Evolutionary conservation across 352 stramenopile species (phyloP).

Genomic region (Phytophthora multivora): DNA sequence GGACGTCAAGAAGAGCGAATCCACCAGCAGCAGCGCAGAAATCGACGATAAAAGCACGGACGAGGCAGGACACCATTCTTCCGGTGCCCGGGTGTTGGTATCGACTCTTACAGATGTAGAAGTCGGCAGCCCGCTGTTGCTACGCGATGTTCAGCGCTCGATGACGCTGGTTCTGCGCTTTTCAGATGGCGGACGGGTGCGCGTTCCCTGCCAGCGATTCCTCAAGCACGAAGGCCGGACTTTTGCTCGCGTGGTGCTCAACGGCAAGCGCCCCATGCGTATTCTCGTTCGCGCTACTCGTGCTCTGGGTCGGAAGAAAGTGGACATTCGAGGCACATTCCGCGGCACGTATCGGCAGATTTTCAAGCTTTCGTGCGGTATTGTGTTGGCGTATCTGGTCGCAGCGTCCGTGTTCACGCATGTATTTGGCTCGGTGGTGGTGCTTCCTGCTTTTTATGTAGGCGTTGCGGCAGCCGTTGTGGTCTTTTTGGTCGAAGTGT

Average conservation of each 20-base stretch:
- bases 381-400: conserved; percentile 59
- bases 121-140: conserved; percentile 43
- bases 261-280: conserved; percentile 54
- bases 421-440: conserved; percentile 52
- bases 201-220: conserved; percentile 56
- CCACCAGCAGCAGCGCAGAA: conserved; percentile 2
- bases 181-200: conserved; percentile 55
- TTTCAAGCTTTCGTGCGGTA: conserved; percentile 60
- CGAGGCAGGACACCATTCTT: conserved; percentile 1
- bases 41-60: conserved; percentile 14
- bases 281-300: conserved; percentile 53
- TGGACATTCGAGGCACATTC: conserved; percentile 54
- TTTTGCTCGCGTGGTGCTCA: conserved; percentile 63
- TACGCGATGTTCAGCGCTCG: conserved; percentile 50
- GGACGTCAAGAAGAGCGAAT: conserved; percentile 17
- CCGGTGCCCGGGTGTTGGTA: conserved; percentile 19
- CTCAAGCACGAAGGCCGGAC: conserved; percentile 42
- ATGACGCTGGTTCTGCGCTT: conserved; percentile 62
- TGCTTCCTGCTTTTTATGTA: conserved; percentile 61
- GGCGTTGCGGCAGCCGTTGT: conserved; percentile 41
- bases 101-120: conserved; percentile 32
- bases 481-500: conserved; percentile 67
- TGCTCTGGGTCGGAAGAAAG: conserved; percentile 23
- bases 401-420: conserved; percentile 57
- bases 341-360: conserved; percentile 67